These are phyloP conservation scores for Rubia yunnanensis DNA, from an alignment of 257 asterid genomes.

Conservation along the genomic window DNA sequence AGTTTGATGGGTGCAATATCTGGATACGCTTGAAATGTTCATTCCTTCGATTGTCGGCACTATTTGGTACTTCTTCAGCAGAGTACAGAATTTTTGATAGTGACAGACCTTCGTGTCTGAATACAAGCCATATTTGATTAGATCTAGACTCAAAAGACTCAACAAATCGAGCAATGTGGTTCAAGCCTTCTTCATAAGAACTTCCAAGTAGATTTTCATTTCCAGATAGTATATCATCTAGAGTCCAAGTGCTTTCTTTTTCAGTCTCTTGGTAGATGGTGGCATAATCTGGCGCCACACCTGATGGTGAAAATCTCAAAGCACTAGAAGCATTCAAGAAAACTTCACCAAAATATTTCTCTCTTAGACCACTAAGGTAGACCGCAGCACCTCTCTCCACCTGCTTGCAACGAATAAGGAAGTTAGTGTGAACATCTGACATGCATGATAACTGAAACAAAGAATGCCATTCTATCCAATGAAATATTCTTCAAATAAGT, in stretches of 20 bases:
- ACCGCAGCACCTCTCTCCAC: conserved; percentile 81
- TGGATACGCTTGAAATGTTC: conserved; percentile 61
- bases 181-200: conserved; percentile 62
- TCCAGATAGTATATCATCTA: conserved; percentile 27
- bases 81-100: conserved; percentile 81
- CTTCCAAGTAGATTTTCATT: conserved; percentile 27
- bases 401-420: conserved; percentile 37
- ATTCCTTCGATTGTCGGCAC: conserved; percentile 37
- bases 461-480: not conserved
- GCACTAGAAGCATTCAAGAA: conserved; percentile 70
- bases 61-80: conserved; percentile 64
- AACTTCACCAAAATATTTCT: conserved; percentile 89
- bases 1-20: conserved; percentile 86
- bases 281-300: conserved; percentile 32
- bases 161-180: conserved; percentile 88
- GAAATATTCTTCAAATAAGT: not conserved
- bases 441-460: not conserved
- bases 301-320: conserved; percentile 42
- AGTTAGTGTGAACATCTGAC: conserved; percentile 19
- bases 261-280: conserved; percentile 30
- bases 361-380: conserved; percentile 88
- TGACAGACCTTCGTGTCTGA: conserved; percentile 88
- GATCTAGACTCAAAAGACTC: conserved; percentile 92
- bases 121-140: conserved; percentile 95
- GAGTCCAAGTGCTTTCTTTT: conserved; percentile 21